Percentiles rank a stretch among this genome's conserved stretches.
Conservation (phyloP, 441 rosid genomes). For the Corymbia citriodora region DNA sequence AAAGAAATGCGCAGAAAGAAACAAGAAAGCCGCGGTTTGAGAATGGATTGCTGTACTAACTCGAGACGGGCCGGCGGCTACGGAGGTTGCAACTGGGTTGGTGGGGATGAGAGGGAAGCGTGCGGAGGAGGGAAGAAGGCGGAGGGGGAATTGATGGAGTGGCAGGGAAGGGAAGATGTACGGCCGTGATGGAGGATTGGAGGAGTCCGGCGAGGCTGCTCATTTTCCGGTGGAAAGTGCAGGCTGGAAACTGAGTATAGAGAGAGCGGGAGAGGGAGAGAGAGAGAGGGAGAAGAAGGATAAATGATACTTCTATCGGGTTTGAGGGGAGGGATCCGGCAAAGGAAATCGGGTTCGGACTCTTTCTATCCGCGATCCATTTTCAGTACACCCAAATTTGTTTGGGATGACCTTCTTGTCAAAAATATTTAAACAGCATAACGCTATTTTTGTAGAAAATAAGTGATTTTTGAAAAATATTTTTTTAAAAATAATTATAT, state of each 20-base stretch:
- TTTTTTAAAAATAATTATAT: too few species aligned
- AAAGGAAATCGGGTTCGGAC: neutral
- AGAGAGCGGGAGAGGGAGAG: neutral
- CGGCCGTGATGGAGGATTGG: neutral
- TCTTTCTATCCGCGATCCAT: neutral
- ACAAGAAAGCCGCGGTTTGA: neutral
- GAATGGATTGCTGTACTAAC: neutral
- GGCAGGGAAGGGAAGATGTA: neutral
- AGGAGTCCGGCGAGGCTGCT: neutral
- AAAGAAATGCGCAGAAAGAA: neutral
- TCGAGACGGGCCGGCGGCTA: neutral
- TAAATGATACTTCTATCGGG: neutral
- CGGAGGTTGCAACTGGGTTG: neutral
- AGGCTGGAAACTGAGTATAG: neutral
- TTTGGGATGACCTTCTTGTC: neutral
- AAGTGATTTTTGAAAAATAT: too few species aligned
- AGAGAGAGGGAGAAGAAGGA: neutral
- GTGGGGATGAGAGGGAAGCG: neutral
- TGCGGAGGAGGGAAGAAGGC: neutral
- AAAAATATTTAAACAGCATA: neutral
- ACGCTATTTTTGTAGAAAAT: fast-evolving
- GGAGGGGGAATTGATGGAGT: neutral
- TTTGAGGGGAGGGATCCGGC: neutral
- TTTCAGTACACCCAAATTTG: neutral
- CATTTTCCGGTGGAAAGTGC: neutral